These are phyloP conservation scores for Stagonosporopsis vannaccii DNA, from an alignment of 2,329 filamentous ascomycete genomes.

Conservation along the genomic window DNA sequence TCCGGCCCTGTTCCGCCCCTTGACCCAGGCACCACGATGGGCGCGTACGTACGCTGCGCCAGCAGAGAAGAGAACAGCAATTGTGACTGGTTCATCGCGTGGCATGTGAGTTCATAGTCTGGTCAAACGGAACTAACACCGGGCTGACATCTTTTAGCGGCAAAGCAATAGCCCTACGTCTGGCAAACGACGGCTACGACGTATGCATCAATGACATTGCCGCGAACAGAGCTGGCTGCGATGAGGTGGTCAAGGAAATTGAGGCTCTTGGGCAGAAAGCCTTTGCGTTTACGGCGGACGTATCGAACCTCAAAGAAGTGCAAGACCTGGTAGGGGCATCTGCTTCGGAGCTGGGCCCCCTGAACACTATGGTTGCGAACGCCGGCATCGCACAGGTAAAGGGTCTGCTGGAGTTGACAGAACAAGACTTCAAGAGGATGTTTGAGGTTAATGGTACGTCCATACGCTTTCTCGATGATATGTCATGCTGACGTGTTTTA, in stretches of 20 bases:
- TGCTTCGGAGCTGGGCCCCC: slow-evolving; percentile 61
- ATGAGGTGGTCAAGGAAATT: slow-evolving; percentile 63
- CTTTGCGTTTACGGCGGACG: slow-evolving; percentile 66
- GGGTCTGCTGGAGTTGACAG: slow-evolving; percentile 62
- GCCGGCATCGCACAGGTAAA: slow-evolving; percentile 69
- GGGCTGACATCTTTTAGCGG: slow-evolving; percentile 54
- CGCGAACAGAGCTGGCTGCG: slow-evolving; percentile 60
- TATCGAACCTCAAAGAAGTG: slow-evolving; percentile 64
- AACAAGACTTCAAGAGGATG: slow-evolving; percentile 65
- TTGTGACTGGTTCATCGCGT: slow-evolving; percentile 49
- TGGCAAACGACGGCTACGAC: slow-evolving; percentile 71
- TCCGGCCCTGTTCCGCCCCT: slow-evolving; percentile 18
- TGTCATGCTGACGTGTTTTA: slow-evolving; percentile 1
- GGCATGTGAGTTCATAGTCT: slow-evolving; percentile 42
- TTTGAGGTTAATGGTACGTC: slow-evolving; percentile 64
- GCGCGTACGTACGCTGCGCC: slow-evolving; percentile 36
- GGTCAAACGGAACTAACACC: not conserved
- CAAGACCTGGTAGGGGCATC: slow-evolving; percentile 60
- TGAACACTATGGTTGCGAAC: slow-evolving; percentile 65
- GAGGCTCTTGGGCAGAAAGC: slow-evolving; percentile 60
- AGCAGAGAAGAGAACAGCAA: slow-evolving; percentile 42
- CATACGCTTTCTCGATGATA: too few species aligned
- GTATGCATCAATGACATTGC: slow-evolving; percentile 70
- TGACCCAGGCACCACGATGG: slow-evolving; percentile 26
- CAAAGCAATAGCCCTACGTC: slow-evolving; percentile 67